phyloP scores from a whole-genome alignment of 495 filamentous ascomycete genomes.

The Staphylotrichum tortipilum region DNA sequence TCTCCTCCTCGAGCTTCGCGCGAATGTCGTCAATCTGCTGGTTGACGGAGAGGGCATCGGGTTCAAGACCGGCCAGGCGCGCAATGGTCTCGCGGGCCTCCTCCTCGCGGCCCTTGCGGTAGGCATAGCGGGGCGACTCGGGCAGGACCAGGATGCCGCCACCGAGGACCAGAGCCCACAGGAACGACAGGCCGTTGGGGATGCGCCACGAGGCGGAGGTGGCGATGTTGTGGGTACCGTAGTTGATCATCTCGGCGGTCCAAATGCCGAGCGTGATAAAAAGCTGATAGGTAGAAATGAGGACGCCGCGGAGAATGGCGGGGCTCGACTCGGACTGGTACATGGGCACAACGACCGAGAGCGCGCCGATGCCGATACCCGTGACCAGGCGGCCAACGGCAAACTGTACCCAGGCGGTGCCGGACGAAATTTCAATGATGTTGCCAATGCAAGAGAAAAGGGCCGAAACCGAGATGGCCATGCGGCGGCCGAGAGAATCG shows the following conservation, averaged over 20 bases:
- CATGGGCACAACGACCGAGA: slow-evolving; percentile 65
- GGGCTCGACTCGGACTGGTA: slow-evolving; percentile 66
- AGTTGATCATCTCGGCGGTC: slow-evolving; percentile 74
- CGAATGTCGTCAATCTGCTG: slow-evolving; percentile 69
- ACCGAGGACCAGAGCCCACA: slow-evolving; percentile 67
- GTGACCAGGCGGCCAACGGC: slow-evolving; percentile 50
- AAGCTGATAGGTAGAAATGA: slow-evolving; percentile 70
- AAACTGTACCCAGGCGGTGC: slow-evolving; percentile 42
- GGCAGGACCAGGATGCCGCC: slow-evolving; percentile 61
- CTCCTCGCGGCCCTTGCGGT: slow-evolving; percentile 54
- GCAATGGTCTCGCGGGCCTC: slow-evolving; percentile 63
- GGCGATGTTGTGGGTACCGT: slow-evolving; percentile 49
- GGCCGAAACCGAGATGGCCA: slow-evolving; percentile 48
- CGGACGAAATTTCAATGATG: slow-evolving; percentile 55
- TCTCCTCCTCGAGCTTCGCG: slow-evolving; percentile 52
- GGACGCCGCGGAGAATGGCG: slow-evolving; percentile 55
- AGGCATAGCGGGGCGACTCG: slow-evolving; percentile 63
- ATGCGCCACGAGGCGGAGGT: slow-evolving; percentile 65
- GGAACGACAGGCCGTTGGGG: slow-evolving; percentile 69
- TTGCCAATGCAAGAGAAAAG: slow-evolving; percentile 60
- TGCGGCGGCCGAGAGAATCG: slow-evolving; percentile 37
- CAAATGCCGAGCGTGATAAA: slow-evolving; percentile 85
- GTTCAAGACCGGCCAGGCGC: slow-evolving; percentile 59
- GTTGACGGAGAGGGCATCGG: slow-evolving; percentile 53
- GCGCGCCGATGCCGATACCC: slow-evolving; percentile 60